Evolutionary conservation across 345 rosid species (phyloP), one percentile per base, ranked within the genome.

Genomic region (Schrenkiella parvula): DNA sequence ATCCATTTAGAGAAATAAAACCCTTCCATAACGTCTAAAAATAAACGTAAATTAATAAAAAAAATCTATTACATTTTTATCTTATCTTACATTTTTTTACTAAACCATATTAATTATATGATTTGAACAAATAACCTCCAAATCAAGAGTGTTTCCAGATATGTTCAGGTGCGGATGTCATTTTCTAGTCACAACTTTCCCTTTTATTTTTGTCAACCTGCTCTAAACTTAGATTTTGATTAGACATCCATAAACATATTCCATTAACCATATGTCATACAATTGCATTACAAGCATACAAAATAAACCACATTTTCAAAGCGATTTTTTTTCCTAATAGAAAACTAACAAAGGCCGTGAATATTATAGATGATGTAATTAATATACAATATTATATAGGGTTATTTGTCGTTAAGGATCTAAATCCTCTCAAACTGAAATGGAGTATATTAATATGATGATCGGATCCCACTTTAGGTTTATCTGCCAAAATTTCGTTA

Each of bases 121-220:
- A 75, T 61, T 32, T 51, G 64, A 75, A 75, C 74, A 68, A 68
- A 52, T 35, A 75, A 60, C 69, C 57, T 14, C 64, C 79, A 29
- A 8, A 2, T 67, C 51, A 68, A 75, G 9, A 51, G 29, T 31
- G 64, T 60, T 60, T 68, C 74, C 70, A 75, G 18, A 68, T 68
- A 68, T 68, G 52, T 43, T 60, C 56, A 43, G 50, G 70, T 62
- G 65, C 0, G 31, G 64, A 4, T 62, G 74, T 75, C 79, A 42
- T 52, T 68, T 59, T 75, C 64, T 51, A 29, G 5, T 31, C 68
- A 59, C 29, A 67, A 8, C 39, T 25, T 70, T 46, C 2, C 12
- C 25, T 23, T 3, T 1, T 2, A 22, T 34, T 25, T 46, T 48
- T 29, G 39, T 70, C 59, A 35, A 13, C 48, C 29, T 11, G 18